Evolutionary conservation across 306 rosid genomes (phyloP), one percentile per base, ranked within the genome.

Genomic region (Begonia peltatifolia): DNA sequence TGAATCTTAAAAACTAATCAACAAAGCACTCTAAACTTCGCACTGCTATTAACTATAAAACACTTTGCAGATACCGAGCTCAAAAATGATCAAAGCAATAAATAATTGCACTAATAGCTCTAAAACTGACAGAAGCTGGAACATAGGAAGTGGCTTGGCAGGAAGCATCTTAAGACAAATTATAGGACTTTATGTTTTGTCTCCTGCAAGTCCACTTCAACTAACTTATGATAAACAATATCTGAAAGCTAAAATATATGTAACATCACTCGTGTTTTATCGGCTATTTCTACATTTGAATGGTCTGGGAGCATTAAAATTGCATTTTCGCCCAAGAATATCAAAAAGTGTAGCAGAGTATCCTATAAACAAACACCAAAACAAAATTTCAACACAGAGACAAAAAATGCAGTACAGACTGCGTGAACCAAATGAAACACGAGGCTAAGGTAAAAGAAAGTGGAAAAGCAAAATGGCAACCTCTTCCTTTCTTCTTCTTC

Each of bases 401-500:
- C 14, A 44, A 10, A 44, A 11, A 44, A 44, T 44, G n/a, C 48
- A 44, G 4, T 2, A 11, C 48, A 44, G 1, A 44, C 48, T 10
- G 48, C 25, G 41, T 41, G 16, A 51, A 42, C 51, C 14, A 9
- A n/a, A 47, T 42, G 25, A 51, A 61, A 38, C 46, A 30, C 13
- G 65, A 61, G 42, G 50, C 61, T 23, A 14, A 57, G 52, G 52
- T 9, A 50, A 42, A 11, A 30, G 42, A 54, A 46, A 65, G 35
- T 49, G 15, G 57, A 4, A 58, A 56, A 16, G 35, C 60, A 53
- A 69, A 69, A 63, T 62, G 59, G 58, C 73, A 83, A 92, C 99
- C 99, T 86, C 83, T 86, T 83, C 76, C 73, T 92, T 70, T 83
- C 93, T 66, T 84, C 97, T 64, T 71, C 79, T 73, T 81, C 94